Conservation (phyloP, 768 basidiomycete species). For the Tricholoma matsutake region DNA sequence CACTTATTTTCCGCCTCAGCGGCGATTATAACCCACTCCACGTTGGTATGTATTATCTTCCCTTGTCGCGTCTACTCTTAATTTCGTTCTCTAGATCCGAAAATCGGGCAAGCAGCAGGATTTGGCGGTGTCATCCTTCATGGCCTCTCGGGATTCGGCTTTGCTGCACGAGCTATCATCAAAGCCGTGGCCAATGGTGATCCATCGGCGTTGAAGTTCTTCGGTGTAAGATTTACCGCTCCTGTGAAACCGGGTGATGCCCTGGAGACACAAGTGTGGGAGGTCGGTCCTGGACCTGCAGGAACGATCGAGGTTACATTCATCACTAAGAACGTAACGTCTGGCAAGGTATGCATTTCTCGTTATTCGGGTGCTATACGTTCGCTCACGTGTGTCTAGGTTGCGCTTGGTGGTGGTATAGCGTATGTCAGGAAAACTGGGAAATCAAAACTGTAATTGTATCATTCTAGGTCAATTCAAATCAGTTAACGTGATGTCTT, state of each 20-base stretch:
- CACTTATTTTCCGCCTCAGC: constrained; percentile 67
- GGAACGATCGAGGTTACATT: constrained; percentile 62
- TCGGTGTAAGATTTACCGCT: constrained; percentile 75
- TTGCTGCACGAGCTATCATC: constrained; percentile 75
- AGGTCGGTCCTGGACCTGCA: constrained; percentile 61
- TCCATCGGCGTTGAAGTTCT: constrained; percentile 58
- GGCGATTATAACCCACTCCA: constrained; percentile 82
- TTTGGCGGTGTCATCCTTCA: constrained; percentile 87
- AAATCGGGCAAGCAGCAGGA: constrained; percentile 65
- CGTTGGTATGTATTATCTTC: constrained; percentile 44
- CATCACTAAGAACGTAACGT: constrained; percentile 54
- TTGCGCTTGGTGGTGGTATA: constrained; percentile 57
- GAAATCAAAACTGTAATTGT: constrained; percentile 23
- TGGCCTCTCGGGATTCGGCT: constrained; percentile 79
- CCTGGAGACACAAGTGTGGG: constrained; percentile 78
- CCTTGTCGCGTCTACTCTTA: background rate
- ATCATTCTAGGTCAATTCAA: background rate
- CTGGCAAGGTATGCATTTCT: constrained; percentile 48
- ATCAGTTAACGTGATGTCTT: too few relatives aligned
- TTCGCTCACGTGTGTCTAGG: constrained; percentile 20
- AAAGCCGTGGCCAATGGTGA: constrained; percentile 58
- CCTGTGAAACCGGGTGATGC: constrained; percentile 83
- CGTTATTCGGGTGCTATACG: background rate
- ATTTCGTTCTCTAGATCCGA: constrained; percentile 50
- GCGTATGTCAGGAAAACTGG: constrained; percentile 56